Evolutionary conservation across 2,329 filamentous ascomycete species (phyloP).

Genomic region (Sclerotinia spermophila): DNA sequence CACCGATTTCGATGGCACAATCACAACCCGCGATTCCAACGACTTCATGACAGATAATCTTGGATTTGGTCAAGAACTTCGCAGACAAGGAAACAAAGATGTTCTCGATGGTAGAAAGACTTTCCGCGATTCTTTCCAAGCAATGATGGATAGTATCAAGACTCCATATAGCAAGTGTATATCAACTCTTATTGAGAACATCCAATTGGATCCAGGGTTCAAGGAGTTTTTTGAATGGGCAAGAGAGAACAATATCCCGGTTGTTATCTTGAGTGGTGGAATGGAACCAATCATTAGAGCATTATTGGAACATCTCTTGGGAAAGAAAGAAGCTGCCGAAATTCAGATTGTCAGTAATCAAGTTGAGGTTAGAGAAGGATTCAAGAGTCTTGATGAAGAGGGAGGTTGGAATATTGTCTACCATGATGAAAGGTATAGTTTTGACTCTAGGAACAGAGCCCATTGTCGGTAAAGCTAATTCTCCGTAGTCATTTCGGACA

Average conservation of each 20-base stretch:
- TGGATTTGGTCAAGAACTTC: conserved; percentile 72
- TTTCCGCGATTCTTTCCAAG: conserved; percentile 83
- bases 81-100: conserved; percentile 69
- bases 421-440: conserved; percentile 72
- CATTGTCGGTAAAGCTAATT: background rate
- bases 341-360: conserved; percentile 91
- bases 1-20: conserved; percentile 97
- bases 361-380: conserved; percentile 59
- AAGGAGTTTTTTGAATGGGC: conserved; percentile 84
- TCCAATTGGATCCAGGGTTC: conserved; percentile 86
- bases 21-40: conserved; percentile 69
- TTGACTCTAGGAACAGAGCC: background rate
- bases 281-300: conserved; percentile 91
- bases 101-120: conserved; percentile 67
- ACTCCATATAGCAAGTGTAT: conserved; percentile 81
- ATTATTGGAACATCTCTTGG: conserved; percentile 74
- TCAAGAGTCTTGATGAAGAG: conserved; percentile 70
- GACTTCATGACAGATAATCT: conserved; percentile 83
- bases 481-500: conserved; percentile 67
- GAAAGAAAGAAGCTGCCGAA: conserved; percentile 65
- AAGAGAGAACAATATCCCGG: conserved; percentile 76
- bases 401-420: conserved; percentile 85
- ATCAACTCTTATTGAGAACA: conserved; percentile 71
- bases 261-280: conserved; percentile 86
- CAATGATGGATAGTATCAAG: conserved; percentile 86